Percentiles rank a stretch among this genome's conserved stretches.
Conservation (phyloP, 2,329 filamentous ascomycete genomes). For the Venturia pyrina region DNA sequence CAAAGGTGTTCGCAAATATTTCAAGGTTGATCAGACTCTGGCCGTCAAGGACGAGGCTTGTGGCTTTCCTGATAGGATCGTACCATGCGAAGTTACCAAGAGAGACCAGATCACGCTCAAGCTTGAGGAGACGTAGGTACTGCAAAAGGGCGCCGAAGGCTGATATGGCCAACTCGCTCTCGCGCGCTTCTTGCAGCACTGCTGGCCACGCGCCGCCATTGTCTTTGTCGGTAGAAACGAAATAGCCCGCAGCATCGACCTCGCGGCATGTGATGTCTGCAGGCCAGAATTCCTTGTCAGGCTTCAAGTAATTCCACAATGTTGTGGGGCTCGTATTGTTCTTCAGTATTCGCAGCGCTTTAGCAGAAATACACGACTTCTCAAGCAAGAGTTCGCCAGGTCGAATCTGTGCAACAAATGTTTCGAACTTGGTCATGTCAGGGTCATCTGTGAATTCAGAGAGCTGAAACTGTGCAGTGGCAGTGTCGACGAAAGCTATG, state of each 20-base stretch:
- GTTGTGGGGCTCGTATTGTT: slow-evolving; percentile 90
- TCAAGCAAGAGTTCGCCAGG: slow-evolving; percentile 85
- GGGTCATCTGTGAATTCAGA: slow-evolving; percentile 85
- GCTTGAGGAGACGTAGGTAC: slow-evolving; percentile 73
- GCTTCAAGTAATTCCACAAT: slow-evolving; percentile 89
- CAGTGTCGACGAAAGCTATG: slow-evolving; percentile 87
- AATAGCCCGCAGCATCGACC: slow-evolving; percentile 71
- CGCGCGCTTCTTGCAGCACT: slow-evolving; percentile 57
- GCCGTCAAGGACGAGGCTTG: slow-evolving; percentile 84
- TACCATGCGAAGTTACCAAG: slow-evolving; percentile 89
- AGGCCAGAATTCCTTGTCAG: slow-evolving; percentile 82
- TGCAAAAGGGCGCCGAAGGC: slow-evolving; percentile 81
- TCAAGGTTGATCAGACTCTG: slow-evolving; percentile 98
- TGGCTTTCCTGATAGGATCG: slow-evolving; percentile 81
- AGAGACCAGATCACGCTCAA: slow-evolving; percentile 77
- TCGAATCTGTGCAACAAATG: slow-evolving; percentile 82
- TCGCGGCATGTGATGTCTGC: slow-evolving; percentile 74
- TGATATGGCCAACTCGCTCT: slow-evolving; percentile 80
- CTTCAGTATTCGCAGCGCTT: slow-evolving; percentile 84
- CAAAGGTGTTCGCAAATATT: slow-evolving; percentile 85
- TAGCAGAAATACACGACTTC: slow-evolving; percentile 70
- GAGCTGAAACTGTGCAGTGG: slow-evolving; percentile 91
- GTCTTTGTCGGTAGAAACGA: slow-evolving; percentile 48
- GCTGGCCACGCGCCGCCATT: slow-evolving; percentile 64
- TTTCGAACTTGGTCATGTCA: slow-evolving; percentile 95